Base-by-base conservation (phyloP, 805 yeast species). In the Danielia reshetovae region DNA sequence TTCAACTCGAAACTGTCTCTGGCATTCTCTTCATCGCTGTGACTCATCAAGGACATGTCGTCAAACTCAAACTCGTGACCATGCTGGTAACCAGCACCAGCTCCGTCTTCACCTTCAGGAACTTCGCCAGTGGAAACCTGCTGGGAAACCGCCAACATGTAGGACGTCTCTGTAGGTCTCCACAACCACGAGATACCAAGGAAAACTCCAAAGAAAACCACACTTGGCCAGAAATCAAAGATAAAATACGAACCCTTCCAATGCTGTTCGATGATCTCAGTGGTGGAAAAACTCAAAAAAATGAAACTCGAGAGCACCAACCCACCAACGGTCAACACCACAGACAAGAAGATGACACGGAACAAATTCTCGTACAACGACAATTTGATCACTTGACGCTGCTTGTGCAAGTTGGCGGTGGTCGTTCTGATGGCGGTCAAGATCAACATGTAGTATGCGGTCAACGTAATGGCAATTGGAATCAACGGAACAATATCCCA, bases 81-180 rank as follows among this genome's bases (percentile, higher is more conserved):
- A 13, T 57, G 60, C 21, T 51, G 57, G 35, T 51, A 54, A 2
- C 57, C 60, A 9, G 23, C 36, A 13, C 23, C 34, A 16, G 34
- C 43, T 3, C 47, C 54, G 2, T 45, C 48, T 8, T 41, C 47
- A 10, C 44, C 51, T 5, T 46, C 55, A 7, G 46, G 60, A 24
- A 75, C 80, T 42, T 82, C 85, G 40, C 81, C 93, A 7, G 84
- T 83, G 45, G 96, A 93, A 29, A 93, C 69, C 63, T 93, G 97
- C 34, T 87, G 86, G 2, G 96, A 85, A 43, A 89, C 89, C 9
- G 97, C 97, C 54, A 93, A 75, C 77, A 94, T 81, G 52, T 89
- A 85, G 38, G 96, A 88, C 26, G 95, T 87, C 48, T 84, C 93
- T 0, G 97, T 90, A 35, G 99, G 99, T 60, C 98, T 81, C 98